These are phyloP conservation scores for Cyberlindnera mycetangii DNA, from an alignment of 805 yeast species.

Conservation along the genomic window DNA sequence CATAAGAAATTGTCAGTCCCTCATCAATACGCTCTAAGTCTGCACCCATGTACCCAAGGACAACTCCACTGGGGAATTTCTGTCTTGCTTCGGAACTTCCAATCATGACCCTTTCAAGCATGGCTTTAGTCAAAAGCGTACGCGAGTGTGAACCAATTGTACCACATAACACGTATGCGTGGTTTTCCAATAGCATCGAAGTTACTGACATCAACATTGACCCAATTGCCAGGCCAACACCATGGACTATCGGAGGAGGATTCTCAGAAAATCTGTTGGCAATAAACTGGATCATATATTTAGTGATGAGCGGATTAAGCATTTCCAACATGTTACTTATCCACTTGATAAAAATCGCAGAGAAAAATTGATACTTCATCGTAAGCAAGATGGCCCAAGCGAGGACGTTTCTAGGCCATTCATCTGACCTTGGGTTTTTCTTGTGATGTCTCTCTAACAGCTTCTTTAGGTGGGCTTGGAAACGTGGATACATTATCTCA, in stretches of 20 bases:
- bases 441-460: slow-evolving; percentile 18
- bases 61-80: slow-evolving; percentile 58
- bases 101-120: slow-evolving; percentile 62
- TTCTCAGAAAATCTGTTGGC: neutral
- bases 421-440: slow-evolving; percentile 21
- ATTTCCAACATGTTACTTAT: neutral
- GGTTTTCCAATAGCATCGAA: slow-evolving; percentile 33
- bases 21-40: slow-evolving; percentile 66
- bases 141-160: slow-evolving; percentile 56
- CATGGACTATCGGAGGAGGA: slow-evolving; percentile 39
- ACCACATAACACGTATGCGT: slow-evolving; percentile 52
- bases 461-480: slow-evolving; percentile 30
- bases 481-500: slow-evolving; percentile 35
- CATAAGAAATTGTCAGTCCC: slow-evolving; percentile 27
- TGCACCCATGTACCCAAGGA: slow-evolving; percentile 72
- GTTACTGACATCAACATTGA: slow-evolving; percentile 40
- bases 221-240: slow-evolving; percentile 76
- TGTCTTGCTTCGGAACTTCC: slow-evolving; percentile 52
- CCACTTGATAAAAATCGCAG: neutral
- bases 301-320: slow-evolving; percentile 48
- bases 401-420: slow-evolving; percentile 21
- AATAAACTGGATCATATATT: slow-evolving; percentile 41
- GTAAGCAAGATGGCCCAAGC: slow-evolving; percentile 31
- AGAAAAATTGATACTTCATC: neutral
- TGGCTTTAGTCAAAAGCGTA: slow-evolving; percentile 62